Percentiles rank a stretch among this genome's conserved stretches.
Conservation (phyloP, 1,284 basidiomycete genomes). For the Ceratobasidium sp. region DNA sequence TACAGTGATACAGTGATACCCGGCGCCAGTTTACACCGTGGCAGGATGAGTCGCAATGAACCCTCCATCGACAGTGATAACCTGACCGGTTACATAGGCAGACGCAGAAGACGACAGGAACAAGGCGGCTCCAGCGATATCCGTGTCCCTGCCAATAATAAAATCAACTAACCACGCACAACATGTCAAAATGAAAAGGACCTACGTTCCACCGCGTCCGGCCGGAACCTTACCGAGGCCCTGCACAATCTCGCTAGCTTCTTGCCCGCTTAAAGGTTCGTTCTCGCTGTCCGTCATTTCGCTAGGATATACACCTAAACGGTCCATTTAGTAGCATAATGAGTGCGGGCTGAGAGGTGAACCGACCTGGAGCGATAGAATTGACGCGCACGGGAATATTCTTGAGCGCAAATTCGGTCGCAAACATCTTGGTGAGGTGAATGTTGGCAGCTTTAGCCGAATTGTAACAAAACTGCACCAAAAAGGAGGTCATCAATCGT, state of each 20-base stretch:
- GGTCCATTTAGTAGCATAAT: too few relatives aligned
- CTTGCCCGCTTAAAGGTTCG: slow-evolving; percentile 9
- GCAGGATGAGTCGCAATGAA: slow-evolving; percentile 76
- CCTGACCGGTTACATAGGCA: slow-evolving; percentile 78
- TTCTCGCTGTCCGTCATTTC: slow-evolving; percentile 72
- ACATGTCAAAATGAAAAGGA: not conserved
- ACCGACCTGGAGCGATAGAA: slow-evolving; percentile 69
- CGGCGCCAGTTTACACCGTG: slow-evolving; percentile 7
- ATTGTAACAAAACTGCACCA: slow-evolving; percentile 82
- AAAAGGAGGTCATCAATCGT: too few relatives aligned
- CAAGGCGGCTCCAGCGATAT: slow-evolving; percentile 79
- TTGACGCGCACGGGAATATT: slow-evolving; percentile 65
- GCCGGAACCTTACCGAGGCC: too few relatives aligned
- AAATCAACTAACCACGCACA: too few relatives aligned
- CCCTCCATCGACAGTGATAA: slow-evolving; percentile 79
- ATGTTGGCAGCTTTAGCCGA: slow-evolving; percentile 80
- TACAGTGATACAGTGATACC: too few relatives aligned
- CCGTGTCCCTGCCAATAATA: slow-evolving; percentile 61
- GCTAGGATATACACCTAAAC: slow-evolving; percentile 57
- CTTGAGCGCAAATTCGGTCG: slow-evolving; percentile 78
- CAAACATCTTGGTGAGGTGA: slow-evolving; percentile 78
- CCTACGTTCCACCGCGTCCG: too few relatives aligned
- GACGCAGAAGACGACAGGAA: slow-evolving; percentile 79
- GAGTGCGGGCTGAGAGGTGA: too few relatives aligned
- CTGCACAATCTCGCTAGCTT: slow-evolving; percentile 56